Percentiles rank a stretch among this genome's conserved stretches.
Conservation (phyloP, 2,329 filamentous ascomycete genomes). For the Monosporascus sp. region DNA sequence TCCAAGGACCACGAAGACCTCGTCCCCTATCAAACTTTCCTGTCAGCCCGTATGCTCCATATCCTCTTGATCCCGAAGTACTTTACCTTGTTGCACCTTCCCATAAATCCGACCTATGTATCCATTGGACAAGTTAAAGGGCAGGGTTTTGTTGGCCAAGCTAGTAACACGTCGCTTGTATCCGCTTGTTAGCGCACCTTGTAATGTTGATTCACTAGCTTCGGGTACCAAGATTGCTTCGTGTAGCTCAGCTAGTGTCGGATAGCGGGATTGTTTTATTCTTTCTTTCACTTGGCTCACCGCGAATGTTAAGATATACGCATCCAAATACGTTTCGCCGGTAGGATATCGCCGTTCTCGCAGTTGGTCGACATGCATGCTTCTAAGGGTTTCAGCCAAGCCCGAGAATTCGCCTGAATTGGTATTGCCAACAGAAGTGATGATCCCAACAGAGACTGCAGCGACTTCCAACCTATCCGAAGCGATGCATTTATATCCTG, state of each 20-base stretch:
- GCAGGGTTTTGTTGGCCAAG: neutral
- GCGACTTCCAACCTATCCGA: constrained; percentile 4
- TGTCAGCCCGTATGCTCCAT: no score
- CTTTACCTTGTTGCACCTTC: constrained; percentile 5
- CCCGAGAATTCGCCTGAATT: neutral
- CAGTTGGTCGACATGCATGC: neutral
- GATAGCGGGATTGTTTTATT: neutral
- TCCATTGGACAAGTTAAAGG: constrained; percentile 6
- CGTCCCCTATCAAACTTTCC: constrained; percentile 8
- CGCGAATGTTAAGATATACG: constrained; percentile 7
- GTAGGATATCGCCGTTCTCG: constrained; percentile 3
- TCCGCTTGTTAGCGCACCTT: no score
- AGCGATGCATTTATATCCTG: neutral
- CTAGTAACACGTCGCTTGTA: neutral
- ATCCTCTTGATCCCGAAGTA: neutral
- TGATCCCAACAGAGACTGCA: constrained; percentile 3
- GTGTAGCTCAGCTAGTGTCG: neutral
- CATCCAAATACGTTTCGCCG: constrained; percentile 10
- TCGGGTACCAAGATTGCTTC: neutral
- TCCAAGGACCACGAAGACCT: constrained; percentile 12
- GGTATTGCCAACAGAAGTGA: neutral
- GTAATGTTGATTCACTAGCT: neutral
- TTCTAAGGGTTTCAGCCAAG: neutral
- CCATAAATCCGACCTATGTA: constrained; percentile 4
- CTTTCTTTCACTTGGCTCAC: neutral